Base-by-base conservation (phyloP, 768 basidiomycete genomes). In the Suillus discolor region DNA sequence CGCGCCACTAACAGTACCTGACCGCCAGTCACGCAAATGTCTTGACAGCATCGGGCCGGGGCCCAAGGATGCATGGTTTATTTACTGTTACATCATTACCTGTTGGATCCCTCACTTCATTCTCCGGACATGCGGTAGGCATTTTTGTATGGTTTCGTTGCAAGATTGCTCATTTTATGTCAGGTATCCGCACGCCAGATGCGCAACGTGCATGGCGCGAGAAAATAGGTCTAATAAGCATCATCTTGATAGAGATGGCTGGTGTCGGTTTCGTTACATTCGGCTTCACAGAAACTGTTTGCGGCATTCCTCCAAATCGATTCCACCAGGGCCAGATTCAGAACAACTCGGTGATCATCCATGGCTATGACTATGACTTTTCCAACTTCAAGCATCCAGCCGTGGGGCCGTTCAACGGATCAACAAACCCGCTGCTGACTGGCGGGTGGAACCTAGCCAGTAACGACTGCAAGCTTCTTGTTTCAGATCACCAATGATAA, bases 191-290 rank as follows among this genome's bases (percentile, higher is more conserved):
- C 63, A 96, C 90, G 36, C 91, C 94, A 0, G 97, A 99, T 69
- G 92, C 91, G 70, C 96, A 97, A 76, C 88, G 95, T 59, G 97
- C 97, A 51, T 99, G 96, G 96, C 85, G 97, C 68, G 97, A 99
- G 80, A 99, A 99, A 82, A 94, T 98, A 78, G 97, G 97, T 9
- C 85, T 99, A 31, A 82, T 99, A 59, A 81, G 84, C 69, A 83
- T 98, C 77, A 94, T 97, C 73, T 75, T 85, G 18, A 6, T 78
- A n/a, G 85, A 96, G 68, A 97, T 99, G 96, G 92, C 93, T 20
- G 87, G 82, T 62, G 97, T 99, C 72, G 97, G 96, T 73, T 99
- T 94, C 87, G 83, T 99, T 74, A 99, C 97, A 13, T 99, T 99
- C 79, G 97, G 97, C 9, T 99, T 99, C 82, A 98, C 96, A 12